Evolutionary conservation across 2,329 filamentous ascomycete genomes (phyloP).

Genomic region (Phyllosticta ampelicida): DNA sequence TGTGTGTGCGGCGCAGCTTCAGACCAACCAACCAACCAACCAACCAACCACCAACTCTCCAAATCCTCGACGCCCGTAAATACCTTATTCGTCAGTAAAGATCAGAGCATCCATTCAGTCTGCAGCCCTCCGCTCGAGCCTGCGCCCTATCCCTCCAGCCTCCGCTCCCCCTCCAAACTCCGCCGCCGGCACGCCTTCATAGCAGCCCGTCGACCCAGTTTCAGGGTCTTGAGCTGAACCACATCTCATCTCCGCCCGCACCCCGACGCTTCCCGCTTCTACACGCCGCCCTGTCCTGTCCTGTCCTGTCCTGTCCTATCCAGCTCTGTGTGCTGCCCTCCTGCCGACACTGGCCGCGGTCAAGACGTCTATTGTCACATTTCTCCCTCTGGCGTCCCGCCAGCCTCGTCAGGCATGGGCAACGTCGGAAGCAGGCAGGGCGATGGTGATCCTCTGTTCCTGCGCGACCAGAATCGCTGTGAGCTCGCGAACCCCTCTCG

Average conservation of each 20-base stretch:
- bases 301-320: neutral
- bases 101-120: neutral
- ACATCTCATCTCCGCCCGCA: neutral
- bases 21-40: neutral
- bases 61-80: neutral
- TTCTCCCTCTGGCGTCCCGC: conserved; percentile 3
- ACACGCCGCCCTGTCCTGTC: neutral
- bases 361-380: neutral
- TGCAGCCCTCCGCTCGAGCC: neutral
- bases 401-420: conserved; percentile 53
- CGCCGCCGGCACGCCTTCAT: neutral
- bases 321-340: neutral
- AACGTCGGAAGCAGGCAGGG: conserved; percentile 77
- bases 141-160: neutral
- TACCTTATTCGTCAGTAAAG: neutral
- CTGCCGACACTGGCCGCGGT: neutral
- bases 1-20: neutral
- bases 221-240: neutral
- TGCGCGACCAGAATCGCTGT: conserved; percentile 91
- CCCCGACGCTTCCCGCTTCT: neutral
- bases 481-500: conserved; percentile 28
- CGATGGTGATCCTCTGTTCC: conserved; percentile 66
- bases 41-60: neutral
- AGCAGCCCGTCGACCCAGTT: neutral
- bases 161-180: neutral